Percentiles rank a stretch among this genome's conserved stretches.
phyloP scores from a whole-genome alignment of 345 rosid species.

The Rhodomyrtus tomentosa region DNA sequence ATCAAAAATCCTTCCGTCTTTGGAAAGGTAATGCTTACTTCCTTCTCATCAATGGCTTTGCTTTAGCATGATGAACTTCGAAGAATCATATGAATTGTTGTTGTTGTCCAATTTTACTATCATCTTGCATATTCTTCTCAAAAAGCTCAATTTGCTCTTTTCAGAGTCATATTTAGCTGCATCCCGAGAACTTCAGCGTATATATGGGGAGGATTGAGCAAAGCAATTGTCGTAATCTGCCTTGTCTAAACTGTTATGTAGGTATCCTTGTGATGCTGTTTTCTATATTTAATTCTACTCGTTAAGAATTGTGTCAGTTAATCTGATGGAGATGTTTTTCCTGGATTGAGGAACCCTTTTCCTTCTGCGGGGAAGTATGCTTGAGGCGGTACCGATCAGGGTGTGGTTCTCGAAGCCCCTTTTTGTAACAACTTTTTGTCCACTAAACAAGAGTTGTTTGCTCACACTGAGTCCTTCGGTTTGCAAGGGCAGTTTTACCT shows the following conservation, averaged over 20 bases:
- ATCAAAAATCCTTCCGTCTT: conserved; percentile 75
- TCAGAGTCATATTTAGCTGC: conserved; percentile 92
- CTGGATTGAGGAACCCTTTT: neutral
- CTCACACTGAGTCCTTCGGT: neutral
- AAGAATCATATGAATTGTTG: neutral
- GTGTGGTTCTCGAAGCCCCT: neutral
- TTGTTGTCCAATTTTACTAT: neutral
- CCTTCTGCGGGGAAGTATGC: neutral
- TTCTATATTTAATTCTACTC: neutral
- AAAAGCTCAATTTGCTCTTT: neutral
- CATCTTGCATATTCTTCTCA: neutral
- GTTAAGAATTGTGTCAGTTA: neutral
- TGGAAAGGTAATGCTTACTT: conserved; percentile 64
- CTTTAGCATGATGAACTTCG: neutral
- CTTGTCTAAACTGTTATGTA: neutral
- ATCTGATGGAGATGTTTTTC: neutral
- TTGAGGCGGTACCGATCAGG: neutral
- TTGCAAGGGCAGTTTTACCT: neutral
- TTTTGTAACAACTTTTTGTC: neutral
- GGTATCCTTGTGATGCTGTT: neutral
- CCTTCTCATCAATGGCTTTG: neutral
- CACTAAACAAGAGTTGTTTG: neutral
- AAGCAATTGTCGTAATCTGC: neutral
- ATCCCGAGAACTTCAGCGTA: conserved; percentile 81
- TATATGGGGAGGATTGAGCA: conserved; percentile 67